Percentiles rank a stretch among this genome's conserved stretches.
phyloP scores from a whole-genome alignment of 352 stramenopile genomes.

The Globisporangium emineosum region DNA sequence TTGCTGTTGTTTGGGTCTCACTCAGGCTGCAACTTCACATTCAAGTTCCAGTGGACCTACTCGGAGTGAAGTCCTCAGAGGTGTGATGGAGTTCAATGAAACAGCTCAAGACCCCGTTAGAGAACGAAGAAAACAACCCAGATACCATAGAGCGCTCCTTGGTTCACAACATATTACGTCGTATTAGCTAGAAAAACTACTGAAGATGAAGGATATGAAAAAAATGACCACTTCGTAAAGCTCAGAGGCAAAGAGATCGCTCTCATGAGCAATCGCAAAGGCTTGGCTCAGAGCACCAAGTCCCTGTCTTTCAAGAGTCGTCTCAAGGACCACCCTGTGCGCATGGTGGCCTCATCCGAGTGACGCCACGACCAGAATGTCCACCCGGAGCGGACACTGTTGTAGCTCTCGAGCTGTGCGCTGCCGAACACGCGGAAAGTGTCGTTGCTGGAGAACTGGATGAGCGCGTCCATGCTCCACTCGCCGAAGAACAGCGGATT shows the following conservation, averaged over 20 bases:
- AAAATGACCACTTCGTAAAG: background rate
- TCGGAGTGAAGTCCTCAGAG: too few species aligned
- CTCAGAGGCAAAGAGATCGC: background rate
- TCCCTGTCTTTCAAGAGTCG: conserved; percentile 24
- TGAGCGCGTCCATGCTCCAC: conserved; percentile 39
- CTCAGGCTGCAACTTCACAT: background rate
- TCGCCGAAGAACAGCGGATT: conserved; percentile 51
- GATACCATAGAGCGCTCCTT: too few species aligned
- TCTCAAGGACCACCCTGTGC: conserved; percentile 40
- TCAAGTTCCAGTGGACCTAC: background rate
- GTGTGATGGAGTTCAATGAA: too few species aligned
- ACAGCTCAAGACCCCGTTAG: too few species aligned
- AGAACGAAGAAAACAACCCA: too few species aligned
- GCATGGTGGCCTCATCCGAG: conserved; percentile 32
- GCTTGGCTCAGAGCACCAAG: conserved; percentile 12
- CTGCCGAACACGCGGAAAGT: conserved; percentile 30
- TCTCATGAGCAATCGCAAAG: background rate
- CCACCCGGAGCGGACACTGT: conserved; percentile 26
- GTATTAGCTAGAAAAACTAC: too few species aligned
- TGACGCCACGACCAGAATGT: conserved; percentile 52
- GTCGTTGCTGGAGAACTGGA: conserved; percentile 25
- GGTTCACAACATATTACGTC: too few species aligned
- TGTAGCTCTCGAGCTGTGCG: conserved; percentile 31
- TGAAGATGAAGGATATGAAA: too few species aligned
- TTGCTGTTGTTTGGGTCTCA: background rate